Conservation (phyloP, 164 flowering plant species). For the Magnolia kwangsiensis region DNA sequence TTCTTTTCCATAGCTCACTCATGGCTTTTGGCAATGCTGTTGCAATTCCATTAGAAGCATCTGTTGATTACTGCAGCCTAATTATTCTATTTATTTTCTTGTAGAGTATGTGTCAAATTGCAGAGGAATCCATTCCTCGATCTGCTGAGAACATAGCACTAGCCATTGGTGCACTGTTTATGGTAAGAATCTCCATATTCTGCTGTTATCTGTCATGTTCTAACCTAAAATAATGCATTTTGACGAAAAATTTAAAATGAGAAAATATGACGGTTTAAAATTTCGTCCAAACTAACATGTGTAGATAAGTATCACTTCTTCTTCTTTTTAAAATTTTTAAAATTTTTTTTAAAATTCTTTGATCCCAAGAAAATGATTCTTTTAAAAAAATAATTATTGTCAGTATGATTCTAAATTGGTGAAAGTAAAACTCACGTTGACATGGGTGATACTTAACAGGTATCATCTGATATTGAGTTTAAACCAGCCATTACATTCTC, state of each 20-base stretch:
- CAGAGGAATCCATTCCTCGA: slow-evolving; percentile 82
- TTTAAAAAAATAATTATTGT: too few species aligned
- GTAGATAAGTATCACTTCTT: too few species aligned
- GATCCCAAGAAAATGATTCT: too few species aligned
- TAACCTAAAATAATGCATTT: background rate
- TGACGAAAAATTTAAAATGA: background rate
- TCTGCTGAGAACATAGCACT: slow-evolving; percentile 80
- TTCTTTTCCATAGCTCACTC: slow-evolving; percentile 3
- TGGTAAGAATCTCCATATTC: slow-evolving; percentile 41
- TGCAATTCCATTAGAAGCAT: background rate
- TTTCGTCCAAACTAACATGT: too few species aligned
- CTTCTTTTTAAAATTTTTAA: too few species aligned
- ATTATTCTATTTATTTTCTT: slow-evolving; percentile 14
- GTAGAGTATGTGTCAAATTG: slow-evolving; percentile 51
- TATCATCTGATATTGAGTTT: too few species aligned
- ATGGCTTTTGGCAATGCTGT: background rate
- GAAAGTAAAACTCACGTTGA: too few species aligned
- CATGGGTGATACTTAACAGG: too few species aligned
- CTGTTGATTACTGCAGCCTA: background rate
- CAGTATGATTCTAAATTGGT: too few species aligned
- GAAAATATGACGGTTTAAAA: too few species aligned
- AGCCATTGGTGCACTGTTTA: slow-evolving; percentile 79
- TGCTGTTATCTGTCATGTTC: background rate
- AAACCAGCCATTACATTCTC: too few species aligned
- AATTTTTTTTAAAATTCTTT: too few species aligned